A percentile compares a stretch with the other conserved stretches of the same genome.
Evolutionary conservation across 306 rosid genomes (phyloP).

Genomic region (Macrotyloma uniflorum): DNA sequence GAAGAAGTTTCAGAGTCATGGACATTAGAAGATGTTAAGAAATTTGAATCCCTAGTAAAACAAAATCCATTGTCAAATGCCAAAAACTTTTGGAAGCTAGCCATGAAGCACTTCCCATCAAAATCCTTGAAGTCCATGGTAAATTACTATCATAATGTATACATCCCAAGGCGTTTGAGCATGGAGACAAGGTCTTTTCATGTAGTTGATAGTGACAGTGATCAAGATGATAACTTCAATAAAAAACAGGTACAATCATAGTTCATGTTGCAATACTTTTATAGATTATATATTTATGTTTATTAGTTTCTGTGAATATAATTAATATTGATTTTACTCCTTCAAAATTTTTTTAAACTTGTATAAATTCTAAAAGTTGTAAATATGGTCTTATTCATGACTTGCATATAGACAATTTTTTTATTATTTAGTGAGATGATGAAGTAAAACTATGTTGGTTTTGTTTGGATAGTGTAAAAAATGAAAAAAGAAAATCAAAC

Average conservation of each 20-base stretch:
- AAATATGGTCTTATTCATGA: too few species aligned
- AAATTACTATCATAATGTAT: conserved; percentile 49
- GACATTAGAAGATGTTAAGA: too few species aligned
- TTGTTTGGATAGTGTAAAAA: too few species aligned
- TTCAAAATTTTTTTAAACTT: too few species aligned
- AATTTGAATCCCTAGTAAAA: conserved; percentile 40
- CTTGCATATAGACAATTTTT: too few species aligned
- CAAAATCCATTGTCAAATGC: not conserved
- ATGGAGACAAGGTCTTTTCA: conserved; percentile 25
- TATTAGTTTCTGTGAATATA: too few species aligned
- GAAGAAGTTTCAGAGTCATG: not conserved
- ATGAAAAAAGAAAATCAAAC: too few species aligned
- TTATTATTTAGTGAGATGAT: too few species aligned
- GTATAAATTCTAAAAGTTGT: too few species aligned
- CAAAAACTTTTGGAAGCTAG: conserved; percentile 42
- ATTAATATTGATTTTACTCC: too few species aligned
- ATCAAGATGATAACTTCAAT: conserved; percentile 1
- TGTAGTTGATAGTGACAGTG: conserved; percentile 36
- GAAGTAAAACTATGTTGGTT: too few species aligned
- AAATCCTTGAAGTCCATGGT: conserved; percentile 38
- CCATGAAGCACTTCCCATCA: conserved; percentile 40
- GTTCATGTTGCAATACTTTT: not conserved
- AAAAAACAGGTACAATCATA: not conserved
- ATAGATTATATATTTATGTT: not conserved
- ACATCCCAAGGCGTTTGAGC: conserved; percentile 39